A percentile compares a stretch with the other conserved stretches of the same genome.
phyloP scores from a whole-genome alignment of 805 yeast species.

The Lipomyces oligophaga region DNA sequence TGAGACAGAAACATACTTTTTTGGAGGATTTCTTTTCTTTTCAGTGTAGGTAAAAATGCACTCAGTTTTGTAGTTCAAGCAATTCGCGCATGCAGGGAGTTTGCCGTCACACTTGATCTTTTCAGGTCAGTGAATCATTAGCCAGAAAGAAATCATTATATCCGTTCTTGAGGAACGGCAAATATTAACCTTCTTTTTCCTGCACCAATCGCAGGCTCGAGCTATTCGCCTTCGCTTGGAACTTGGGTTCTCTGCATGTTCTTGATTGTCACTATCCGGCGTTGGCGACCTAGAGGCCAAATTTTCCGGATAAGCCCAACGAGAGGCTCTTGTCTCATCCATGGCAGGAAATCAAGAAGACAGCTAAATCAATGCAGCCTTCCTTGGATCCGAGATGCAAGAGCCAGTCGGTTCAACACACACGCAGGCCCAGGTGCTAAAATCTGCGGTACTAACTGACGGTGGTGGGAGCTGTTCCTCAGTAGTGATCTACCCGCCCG shows the following conservation, averaged over 20 bases:
- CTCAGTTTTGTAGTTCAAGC: conserved; percentile 28
- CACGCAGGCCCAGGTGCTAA: too few species aligned
- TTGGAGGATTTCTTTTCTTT: conserved; percentile 32
- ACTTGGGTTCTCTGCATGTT: too few species aligned
- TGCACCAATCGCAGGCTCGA: conserved; percentile 49
- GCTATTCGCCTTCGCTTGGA: conserved; percentile 40
- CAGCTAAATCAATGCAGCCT: too few species aligned
- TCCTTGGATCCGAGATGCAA: too few species aligned
- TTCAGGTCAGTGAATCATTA: background rate
- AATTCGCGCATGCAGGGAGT: conserved; percentile 34
- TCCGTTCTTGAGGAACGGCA: background rate
- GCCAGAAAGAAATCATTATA: background rate
- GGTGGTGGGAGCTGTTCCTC: too few species aligned
- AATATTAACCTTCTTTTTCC: conserved; percentile 38
- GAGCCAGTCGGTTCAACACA: too few species aligned
- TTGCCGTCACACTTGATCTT: conserved; percentile 42
- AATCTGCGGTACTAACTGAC: too few species aligned
- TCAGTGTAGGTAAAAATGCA: conserved; percentile 32
- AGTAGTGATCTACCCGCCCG: too few species aligned
- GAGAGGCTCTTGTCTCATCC: too few species aligned
- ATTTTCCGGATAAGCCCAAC: too few species aligned
- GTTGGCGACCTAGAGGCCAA: too few species aligned
- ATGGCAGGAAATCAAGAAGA: too few species aligned
- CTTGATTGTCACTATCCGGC: background rate
- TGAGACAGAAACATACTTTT: conserved; percentile 17